Base-by-base conservation (phyloP, 75 land plant genomes). In the Sequoia sempervirens region DNA sequence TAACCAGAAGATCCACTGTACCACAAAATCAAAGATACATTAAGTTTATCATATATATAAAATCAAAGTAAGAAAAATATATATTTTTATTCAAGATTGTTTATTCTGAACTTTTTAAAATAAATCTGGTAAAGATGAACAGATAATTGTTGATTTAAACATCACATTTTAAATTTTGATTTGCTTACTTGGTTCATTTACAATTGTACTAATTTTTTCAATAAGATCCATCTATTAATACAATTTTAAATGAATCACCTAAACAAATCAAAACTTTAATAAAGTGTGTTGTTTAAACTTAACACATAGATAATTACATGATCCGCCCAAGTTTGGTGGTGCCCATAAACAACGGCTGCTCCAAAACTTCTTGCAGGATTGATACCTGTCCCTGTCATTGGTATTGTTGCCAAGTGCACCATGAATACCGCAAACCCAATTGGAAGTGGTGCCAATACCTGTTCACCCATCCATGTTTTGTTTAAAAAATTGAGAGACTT, bases 391-490 rank as follows among this genome's bases (percentile, higher is more conserved):
- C 89, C 89, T 61, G 90, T 89, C 34, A 89, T 87, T 68, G 90
- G 90, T 53, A 89, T 89, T 75, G 90, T 89, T 50, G 90, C 90
- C 47, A 89, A 70, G 74, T 89, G 90, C 23, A 89, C 90, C 90
- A 89, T 87, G 81, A 89, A 89, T 56, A 89, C 91, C 8, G 90
- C 91, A 85, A 89, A 89, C 15, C 91, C 91, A 9, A 88, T 88
- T 45, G 90, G 90, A 15, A 89, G 58, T 32, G 90, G 90, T 14
- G 90, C 90, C 86, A 89, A 74, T 11, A 89, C 90, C 90, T 87
- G 83, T 28, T 23, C 14, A 36, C 74, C 28, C 32, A 28, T 32
- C 26, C 75, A 32, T 73, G n/a, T 9, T 28, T 23, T 73, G 34
- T 32, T 28, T 11, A 10, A 73, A 3, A 23, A 15, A 26, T 4